These are phyloP conservation scores for Tricladium varicosporioides DNA, from an alignment of 2,329 filamentous ascomycete genomes.

Conservation along the genomic window DNA sequence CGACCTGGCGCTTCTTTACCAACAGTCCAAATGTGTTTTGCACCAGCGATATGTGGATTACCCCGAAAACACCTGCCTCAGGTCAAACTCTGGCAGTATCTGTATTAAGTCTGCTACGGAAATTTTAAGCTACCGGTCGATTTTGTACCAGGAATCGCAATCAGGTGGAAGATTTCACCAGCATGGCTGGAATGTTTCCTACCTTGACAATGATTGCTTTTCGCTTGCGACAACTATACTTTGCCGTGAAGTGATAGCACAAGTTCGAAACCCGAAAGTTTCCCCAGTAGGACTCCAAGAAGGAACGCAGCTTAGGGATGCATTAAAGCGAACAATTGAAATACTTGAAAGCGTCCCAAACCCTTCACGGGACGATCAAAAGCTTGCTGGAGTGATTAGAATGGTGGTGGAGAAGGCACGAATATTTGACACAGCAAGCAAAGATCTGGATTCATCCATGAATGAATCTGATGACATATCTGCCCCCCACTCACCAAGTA, in stretches of 20 bases:
- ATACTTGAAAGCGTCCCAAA: too few relatives aligned
- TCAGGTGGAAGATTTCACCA: neutral
- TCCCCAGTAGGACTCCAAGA: neutral
- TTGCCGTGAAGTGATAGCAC: neutral
- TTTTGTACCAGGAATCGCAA: conserved; percentile 1
- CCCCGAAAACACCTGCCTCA: conserved; percentile 18
- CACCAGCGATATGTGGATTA: conserved; percentile 1
- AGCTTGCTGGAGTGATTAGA: too few relatives aligned
- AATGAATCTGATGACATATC: too few relatives aligned
- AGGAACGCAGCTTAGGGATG: neutral
- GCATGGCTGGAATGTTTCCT: neutral
- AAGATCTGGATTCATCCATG: too few relatives aligned
- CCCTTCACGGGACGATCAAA: too few relatives aligned
- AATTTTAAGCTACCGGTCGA: conserved; percentile 44
- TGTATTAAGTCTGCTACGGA: conserved; percentile 48
- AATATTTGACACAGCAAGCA: too few relatives aligned
- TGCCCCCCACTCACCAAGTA: too few relatives aligned
- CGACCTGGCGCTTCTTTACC: neutral
- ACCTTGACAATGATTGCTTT: neutral
- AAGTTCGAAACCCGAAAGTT: neutral
- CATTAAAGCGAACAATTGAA: too few relatives aligned
- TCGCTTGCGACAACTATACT: neutral
- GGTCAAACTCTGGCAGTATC: conserved; percentile 49
- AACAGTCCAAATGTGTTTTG: neutral
- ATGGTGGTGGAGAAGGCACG: too few relatives aligned